phyloP scores from a whole-genome alignment of 2,329 filamentous ascomycete genomes.

The Phialophora tarda region DNA sequence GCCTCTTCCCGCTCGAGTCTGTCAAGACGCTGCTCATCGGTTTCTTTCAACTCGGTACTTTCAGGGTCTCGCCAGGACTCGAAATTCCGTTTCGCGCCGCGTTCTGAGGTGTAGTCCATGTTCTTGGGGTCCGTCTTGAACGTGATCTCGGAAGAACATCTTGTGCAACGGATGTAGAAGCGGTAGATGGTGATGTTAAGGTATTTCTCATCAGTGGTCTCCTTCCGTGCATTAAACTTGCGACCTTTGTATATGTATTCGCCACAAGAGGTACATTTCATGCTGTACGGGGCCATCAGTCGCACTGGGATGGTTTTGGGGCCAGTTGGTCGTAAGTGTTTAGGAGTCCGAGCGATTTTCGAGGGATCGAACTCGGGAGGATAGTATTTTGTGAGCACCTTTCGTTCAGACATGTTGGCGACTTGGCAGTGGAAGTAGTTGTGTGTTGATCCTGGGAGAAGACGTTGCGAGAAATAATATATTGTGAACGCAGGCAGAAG shows the following conservation, averaged over 20 bases:
- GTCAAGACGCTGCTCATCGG: slow-evolving; percentile 84
- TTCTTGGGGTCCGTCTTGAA: slow-evolving; percentile 96
- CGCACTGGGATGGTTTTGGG: slow-evolving; percentile 85
- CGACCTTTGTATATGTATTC: slow-evolving; percentile 92
- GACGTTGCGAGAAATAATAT: background rate
- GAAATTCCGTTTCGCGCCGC: slow-evolving; percentile 88
- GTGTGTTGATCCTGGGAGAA: background rate
- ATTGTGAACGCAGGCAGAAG: slow-evolving; percentile 5
- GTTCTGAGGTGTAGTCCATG: slow-evolving; percentile 83
- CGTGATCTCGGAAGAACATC: slow-evolving; percentile 84
- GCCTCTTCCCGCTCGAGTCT: slow-evolving; percentile 77
- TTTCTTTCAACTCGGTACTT: slow-evolving; percentile 67
- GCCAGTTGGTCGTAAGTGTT: slow-evolving; percentile 65
- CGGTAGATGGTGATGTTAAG: slow-evolving; percentile 83
- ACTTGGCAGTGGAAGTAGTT: background rate
- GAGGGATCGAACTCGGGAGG: slow-evolving; percentile 88
- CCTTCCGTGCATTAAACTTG: slow-evolving; percentile 95
- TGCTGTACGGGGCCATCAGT: slow-evolving; percentile 85
- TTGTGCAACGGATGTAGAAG: slow-evolving; percentile 89
- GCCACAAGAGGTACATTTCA: slow-evolving; percentile 72
- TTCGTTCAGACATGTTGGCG: slow-evolving; percentile 78
- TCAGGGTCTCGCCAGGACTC: slow-evolving; percentile 83
- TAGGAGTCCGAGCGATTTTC: slow-evolving; percentile 70
- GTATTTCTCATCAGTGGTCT: slow-evolving; percentile 89
- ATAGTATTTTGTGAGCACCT: slow-evolving; percentile 70